phyloP scores from a whole-genome alignment of 1,284 basidiomycete genomes.

The Neotropicomus parvogracilis region DNA sequence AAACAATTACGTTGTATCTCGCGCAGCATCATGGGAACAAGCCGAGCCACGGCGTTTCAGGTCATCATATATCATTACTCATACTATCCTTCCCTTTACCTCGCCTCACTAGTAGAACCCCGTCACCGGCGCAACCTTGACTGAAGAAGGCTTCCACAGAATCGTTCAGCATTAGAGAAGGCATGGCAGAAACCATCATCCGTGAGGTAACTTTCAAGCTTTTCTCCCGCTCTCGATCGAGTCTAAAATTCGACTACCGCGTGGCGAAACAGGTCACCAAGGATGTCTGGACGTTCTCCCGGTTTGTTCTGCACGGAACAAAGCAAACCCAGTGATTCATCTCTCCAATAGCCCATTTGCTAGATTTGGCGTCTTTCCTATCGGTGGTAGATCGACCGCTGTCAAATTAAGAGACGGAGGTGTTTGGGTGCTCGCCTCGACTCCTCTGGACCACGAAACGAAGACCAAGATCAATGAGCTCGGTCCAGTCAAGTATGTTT shows the following conservation, averaged over 20 bases:
- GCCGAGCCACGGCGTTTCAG: no score
- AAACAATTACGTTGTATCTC: neutral
- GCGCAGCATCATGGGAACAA: no score
- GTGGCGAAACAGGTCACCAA: constrained; percentile 43
- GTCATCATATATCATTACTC: constrained; percentile 17
- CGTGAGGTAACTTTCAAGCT: constrained; percentile 31
- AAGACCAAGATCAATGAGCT: constrained; percentile 68
- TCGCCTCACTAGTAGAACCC: constrained; percentile 9
- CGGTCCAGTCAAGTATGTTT: constrained; percentile 68
- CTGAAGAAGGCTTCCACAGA: constrained; percentile 8
- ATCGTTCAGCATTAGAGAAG: constrained; percentile 3
- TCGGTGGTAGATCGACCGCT: constrained; percentile 83
- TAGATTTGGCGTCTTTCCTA: constrained; percentile 63
- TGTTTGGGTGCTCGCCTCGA: constrained; percentile 86
- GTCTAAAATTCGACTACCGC: neutral
- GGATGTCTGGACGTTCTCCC: constrained; percentile 72
- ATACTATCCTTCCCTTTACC: constrained; percentile 10
- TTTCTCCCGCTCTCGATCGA: neutral
- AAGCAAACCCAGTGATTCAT: constrained; percentile 5
- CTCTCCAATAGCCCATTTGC: constrained; percentile 54
- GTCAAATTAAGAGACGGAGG: constrained; percentile 68
- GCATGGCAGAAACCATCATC: constrained; percentile 28
- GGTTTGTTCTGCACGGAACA: constrained; percentile 37
- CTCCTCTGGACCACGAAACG: constrained; percentile 72
- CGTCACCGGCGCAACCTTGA: constrained; percentile 23